Percentiles rank a stretch among this genome's conserved stretches.
phyloP scores from a whole-genome alignment of 2,329 filamentous ascomycete species.

The Fusarium begoniae region DNA sequence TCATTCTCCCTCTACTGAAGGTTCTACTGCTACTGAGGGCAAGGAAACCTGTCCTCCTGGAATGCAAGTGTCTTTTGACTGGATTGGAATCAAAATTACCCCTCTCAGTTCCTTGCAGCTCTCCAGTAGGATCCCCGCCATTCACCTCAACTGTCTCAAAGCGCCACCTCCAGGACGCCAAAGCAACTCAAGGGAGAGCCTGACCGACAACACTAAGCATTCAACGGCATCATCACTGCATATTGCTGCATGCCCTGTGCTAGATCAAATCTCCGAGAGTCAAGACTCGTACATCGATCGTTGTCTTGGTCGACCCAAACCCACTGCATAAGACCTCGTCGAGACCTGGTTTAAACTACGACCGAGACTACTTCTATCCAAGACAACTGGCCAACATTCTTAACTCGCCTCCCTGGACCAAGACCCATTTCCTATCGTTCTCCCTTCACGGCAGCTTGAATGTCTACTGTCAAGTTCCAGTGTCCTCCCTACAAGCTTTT shows the following conservation, averaged over 20 bases:
- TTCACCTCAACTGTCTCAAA: conserved; percentile 49
- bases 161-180: conserved; percentile 45
- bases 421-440: conserved; percentile 48
- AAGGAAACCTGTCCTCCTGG: conserved; percentile 46
- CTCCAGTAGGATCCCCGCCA: conserved; percentile 47
- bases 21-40: conserved; percentile 34
- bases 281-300: conserved; percentile 43
- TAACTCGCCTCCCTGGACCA: conserved; percentile 40
- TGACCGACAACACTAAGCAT: conserved; percentile 45
- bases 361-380: conserved; percentile 46
- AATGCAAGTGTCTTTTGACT: conserved; percentile 51
- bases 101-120: conserved; percentile 45
- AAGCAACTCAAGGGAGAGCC: conserved; percentile 49
- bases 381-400: conserved; percentile 52
- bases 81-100: conserved; percentile 49
- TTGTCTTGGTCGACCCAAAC: conserved; percentile 44
- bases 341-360: conserved; percentile 50
- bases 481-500: conserved; percentile 66
- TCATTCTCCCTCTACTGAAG: conserved; percentile 15
- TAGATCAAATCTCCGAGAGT: conserved; percentile 53
- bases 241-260: conserved; percentile 45
- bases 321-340: conserved; percentile 50
- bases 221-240: conserved; percentile 45
- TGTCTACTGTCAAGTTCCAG: conserved; percentile 67
- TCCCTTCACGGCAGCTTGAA: conserved; percentile 58